Evolutionary conservation across 2,329 filamentous ascomycete species (phyloP), one percentile per base, ranked within the genome.

Genomic region (Botrytis sinoallii): DNA sequence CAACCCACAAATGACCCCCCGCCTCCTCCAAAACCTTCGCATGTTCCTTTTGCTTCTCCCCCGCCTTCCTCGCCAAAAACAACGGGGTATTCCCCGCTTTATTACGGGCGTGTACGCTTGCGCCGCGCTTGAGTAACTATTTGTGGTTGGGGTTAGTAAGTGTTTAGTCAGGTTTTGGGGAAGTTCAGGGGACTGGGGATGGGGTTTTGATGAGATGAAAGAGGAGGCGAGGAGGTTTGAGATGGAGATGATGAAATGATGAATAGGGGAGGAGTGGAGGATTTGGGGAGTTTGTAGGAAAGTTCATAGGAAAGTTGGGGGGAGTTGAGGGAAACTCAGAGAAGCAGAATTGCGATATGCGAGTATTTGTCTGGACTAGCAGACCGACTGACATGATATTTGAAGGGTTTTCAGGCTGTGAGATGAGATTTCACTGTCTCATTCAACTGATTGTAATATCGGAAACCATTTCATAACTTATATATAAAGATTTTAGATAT

Each of bases 101-200:
- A 81, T 92, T 92, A 60, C 90, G 84, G 60, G 86, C 86, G 80
- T 92, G 90, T 9, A 92, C 90, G 78, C 89, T 90, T n/a, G 89
- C 89, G 12, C 90, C 90, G 32, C 86, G 84, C 60, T 84, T 84
- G 20, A 92, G 84, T 65, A 72, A 59, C 70, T 72, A 55, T n/a
- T 38, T 46, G 4, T 35, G 14, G 22, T 14, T 25, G 18, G 18
- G 22, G 63, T 40, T 65, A 40, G 63, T 65, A 68, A 32, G 29
- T 52, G 35, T 38, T 63, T 61, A 40, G 59, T n/a, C 22, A 2
- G 1, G 1, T 16, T 9, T n/a, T n/a, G 20, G 14, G 2, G 10
- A 32, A 16, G 2, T 25, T 22, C 10, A 8, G 22, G 8, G 18
- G 1, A 55, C 5, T 16, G 4, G 2, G 10, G 2, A 5, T n/a